A percentile compares a stretch with the other conserved stretches of the same genome.
phyloP scores from a whole-genome alignment of 2,329 filamentous ascomycete species.

The Aspergillus sclerotialis region DNA sequence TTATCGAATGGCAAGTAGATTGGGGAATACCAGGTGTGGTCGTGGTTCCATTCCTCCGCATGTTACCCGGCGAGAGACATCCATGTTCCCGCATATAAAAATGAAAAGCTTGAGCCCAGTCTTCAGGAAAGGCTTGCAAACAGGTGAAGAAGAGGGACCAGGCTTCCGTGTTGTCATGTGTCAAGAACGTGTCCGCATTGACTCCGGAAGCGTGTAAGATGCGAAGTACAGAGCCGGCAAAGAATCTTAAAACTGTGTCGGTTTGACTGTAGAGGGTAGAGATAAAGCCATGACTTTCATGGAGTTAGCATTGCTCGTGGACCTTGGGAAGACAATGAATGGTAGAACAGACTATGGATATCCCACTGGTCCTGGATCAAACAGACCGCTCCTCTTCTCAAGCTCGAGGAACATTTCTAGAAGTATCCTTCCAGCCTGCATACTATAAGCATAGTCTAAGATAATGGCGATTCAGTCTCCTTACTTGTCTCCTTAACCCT shows the following conservation, averaged over 20 bases:
- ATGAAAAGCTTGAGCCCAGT: constrained; percentile 6
- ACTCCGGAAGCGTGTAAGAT: constrained; percentile 4
- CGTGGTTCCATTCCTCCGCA: neutral
- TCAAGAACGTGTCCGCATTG: constrained; percentile 4
- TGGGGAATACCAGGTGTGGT: too few relatives aligned
- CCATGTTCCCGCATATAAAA: constrained; percentile 1
- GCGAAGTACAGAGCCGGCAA: constrained; percentile 14
- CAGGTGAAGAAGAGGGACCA: constrained; percentile 3
- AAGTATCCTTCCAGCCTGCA: constrained; percentile 18
- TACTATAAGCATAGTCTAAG: constrained; percentile 6
- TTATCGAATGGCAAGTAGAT: constrained; percentile 6
- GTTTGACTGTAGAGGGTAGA: constrained; percentile 6
- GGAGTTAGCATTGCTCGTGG: neutral
- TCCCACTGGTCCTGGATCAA: too few relatives aligned
- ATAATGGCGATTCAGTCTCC: neutral
- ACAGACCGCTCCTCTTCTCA: constrained; percentile 4
- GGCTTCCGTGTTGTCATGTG: constrained; percentile 3
- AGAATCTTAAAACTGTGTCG: constrained; percentile 12
- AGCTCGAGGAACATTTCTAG: constrained; percentile 13
- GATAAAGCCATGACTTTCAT: constrained; percentile 4
- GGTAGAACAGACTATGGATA: constrained; percentile 1
- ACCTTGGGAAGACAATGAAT: neutral
- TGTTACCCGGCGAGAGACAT: neutral
- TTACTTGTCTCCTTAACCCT: constrained; percentile 13
- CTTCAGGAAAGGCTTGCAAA: constrained; percentile 1